phyloP scores from a whole-genome alignment of 78 protist species.

The Ministeria vibrans region DNA sequence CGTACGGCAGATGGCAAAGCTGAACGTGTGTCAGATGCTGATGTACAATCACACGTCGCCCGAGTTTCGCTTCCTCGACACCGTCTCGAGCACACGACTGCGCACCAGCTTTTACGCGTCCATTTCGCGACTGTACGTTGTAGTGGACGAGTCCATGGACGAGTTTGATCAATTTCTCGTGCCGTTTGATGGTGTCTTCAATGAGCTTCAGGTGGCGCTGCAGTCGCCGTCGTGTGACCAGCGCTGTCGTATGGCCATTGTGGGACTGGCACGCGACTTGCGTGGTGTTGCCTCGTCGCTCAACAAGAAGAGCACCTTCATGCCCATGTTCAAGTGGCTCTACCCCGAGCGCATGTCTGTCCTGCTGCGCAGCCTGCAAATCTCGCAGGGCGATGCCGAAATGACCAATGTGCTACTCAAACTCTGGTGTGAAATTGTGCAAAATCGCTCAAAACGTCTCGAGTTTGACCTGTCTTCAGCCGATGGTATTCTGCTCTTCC shows the following conservation, averaged over 20 bases:
- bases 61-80: slow-evolving; percentile 15
- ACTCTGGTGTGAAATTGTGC: slow-evolving; percentile 28
- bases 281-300: slow-evolving; percentile 41
- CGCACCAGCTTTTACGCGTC: slow-evolving; percentile 25
- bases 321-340: slow-evolving; percentile 43
- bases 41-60: slow-evolving; percentile 7
- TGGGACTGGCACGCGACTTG: slow-evolving; percentile 40
- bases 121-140: slow-evolving; percentile 7
- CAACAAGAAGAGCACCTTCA: slow-evolving; percentile 29
- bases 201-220: not conserved
- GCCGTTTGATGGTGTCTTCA: not conserved
- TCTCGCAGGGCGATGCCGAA: not conserved
- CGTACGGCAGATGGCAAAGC: too few species aligned
- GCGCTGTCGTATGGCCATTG: not conserved
- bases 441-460: slow-evolving; percentile 33
- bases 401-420: too few species aligned
- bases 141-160: not conserved
- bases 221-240: not conserved
- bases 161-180: not conserved
- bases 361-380: too few species aligned
- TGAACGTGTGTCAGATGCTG: too few species aligned
- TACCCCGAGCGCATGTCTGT: slow-evolving; percentile 35
- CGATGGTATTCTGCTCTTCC: slow-evolving; percentile 59
- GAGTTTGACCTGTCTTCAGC: slow-evolving; percentile 42
- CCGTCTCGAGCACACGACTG: slow-evolving; percentile 2